phyloP scores from a whole-genome alignment of 2,329 filamentous ascomycete genomes.

The Sporothrix brunneoviolacea region DNA sequence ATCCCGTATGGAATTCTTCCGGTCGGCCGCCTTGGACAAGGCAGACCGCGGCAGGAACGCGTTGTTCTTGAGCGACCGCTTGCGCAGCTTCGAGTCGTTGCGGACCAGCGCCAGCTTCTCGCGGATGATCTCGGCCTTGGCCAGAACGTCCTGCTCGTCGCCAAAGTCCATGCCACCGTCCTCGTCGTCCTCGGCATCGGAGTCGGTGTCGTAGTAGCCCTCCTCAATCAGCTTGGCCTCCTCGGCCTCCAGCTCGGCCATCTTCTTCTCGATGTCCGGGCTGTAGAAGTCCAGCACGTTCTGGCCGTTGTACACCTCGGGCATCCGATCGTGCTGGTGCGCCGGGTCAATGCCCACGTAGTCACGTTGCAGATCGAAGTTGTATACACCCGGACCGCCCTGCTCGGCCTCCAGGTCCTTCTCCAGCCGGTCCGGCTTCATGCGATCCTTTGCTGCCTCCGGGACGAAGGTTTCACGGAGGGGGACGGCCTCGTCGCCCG shows the following conservation, averaged over 20 bases:
- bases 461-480: constrained; percentile 77
- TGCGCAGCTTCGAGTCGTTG: constrained; percentile 82
- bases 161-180: too few species aligned
- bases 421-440: constrained; percentile 53
- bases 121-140: constrained; percentile 91
- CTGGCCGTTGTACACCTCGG: constrained; percentile 89
- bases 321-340: constrained; percentile 95
- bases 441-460: constrained; percentile 73
- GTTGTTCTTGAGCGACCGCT: constrained; percentile 95
- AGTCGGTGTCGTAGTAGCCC: constrained; percentile 92
- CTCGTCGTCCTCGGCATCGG: constrained; percentile 47
- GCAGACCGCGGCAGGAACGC: constrained; percentile 80
- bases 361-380: constrained; percentile 81
- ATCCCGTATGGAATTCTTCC: constrained; percentile 16
- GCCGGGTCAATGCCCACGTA: constrained; percentile 82
- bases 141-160: constrained; percentile 77
- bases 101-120: constrained; percentile 89
- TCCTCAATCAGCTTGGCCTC: constrained; percentile 88
- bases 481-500: constrained; percentile 32
- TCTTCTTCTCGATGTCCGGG: constrained; percentile 90
- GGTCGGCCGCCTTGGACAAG: constrained; percentile 54
- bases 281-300: constrained; percentile 98
- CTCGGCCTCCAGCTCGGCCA: constrained; percentile 87
- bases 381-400: constrained; percentile 93
- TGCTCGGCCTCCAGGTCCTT: constrained; percentile 86